These are phyloP conservation scores for Mycena vulgaris DNA, from an alignment of 768 basidiomycete species.

Conservation along the genomic window DNA sequence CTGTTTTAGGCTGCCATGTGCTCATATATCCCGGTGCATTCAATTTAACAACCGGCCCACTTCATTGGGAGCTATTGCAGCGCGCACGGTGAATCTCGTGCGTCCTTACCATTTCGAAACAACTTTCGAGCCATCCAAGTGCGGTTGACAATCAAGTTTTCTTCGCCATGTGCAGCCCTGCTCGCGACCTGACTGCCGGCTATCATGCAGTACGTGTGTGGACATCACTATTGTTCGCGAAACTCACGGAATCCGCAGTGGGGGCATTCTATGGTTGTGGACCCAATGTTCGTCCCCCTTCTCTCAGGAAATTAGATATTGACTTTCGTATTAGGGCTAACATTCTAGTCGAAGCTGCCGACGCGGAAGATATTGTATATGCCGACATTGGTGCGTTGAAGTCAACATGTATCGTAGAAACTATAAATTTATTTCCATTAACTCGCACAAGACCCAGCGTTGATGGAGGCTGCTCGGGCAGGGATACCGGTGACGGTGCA, in stretches of 20 bases:
- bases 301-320: neutral
- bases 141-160: conserved; percentile 98
- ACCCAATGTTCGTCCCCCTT: conserved; percentile 74
- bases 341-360: conserved; percentile 80
- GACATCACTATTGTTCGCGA: neutral
- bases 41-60: conserved; percentile 94
- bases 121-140: conserved; percentile 55
- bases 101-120: neutral
- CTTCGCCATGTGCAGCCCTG: conserved; percentile 96
- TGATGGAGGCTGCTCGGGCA: conserved; percentile 75
- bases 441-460: conserved; percentile 60
- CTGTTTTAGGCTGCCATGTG: conserved; percentile 79
- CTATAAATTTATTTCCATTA: neutral
- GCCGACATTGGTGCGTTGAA: conserved; percentile 80
- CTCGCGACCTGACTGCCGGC: conserved; percentile 82
- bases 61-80: conserved; percentile 96
- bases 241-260: conserved; percentile 63
- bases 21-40: conserved; percentile 96
- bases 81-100: conserved; percentile 81
- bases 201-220: conserved; percentile 84
- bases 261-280: conserved; percentile 93
- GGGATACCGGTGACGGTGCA: conserved; percentile 95
- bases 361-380: conserved; percentile 85
- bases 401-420: neutral
- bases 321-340: conserved; percentile 70